A percentile compares a stretch with the other conserved stretches of the same genome.
Evolutionary conservation across 2,329 filamentous ascomycete genomes (phyloP).

Genomic region (Akanthomyces uredinophilus): DNA sequence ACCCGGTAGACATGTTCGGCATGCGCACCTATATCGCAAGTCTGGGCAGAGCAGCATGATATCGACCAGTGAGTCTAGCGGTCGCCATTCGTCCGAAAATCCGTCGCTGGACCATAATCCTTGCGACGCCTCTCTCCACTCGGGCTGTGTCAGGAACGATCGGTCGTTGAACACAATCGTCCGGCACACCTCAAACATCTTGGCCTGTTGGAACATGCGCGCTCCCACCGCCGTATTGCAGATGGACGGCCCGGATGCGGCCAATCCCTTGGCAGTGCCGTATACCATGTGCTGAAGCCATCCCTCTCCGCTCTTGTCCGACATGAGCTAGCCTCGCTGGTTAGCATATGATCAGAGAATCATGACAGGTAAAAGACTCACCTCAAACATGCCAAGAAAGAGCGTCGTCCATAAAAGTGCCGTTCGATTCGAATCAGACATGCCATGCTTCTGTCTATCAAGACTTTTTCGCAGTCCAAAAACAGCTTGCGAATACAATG

Average conservation of each 20-base stretch:
- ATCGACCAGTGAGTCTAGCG: conserved; percentile 25
- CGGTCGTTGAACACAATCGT: conserved; percentile 28
- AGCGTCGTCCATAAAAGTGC: conserved; percentile 29
- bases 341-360: not conserved
- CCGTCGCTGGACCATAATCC: not conserved
- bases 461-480: conserved; percentile 16
- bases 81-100: conserved; percentile 7
- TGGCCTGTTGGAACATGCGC: conserved; percentile 27
- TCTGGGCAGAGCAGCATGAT: conserved; percentile 28
- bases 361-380: conserved; percentile 9
- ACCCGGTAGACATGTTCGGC: not conserved
- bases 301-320: conserved; percentile 26
- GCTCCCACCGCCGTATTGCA: conserved; percentile 21
- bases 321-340: conserved; percentile 24
- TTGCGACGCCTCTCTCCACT: conserved; percentile 20
- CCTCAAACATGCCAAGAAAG: conserved; percentile 31
- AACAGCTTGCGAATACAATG: conserved; percentile 25
- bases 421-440: conserved; percentile 15
- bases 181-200: conserved; percentile 28
- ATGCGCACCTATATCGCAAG: conserved; percentile 26
- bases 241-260: conserved; percentile 24
- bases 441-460: conserved; percentile 18
- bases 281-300: conserved; percentile 33
- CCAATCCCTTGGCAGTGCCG: conserved; percentile 28
- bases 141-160: conserved; percentile 22